Evolutionary conservation across 495 filamentous ascomycete genomes (phyloP).

Genomic region (Viridothelium virens): DNA sequence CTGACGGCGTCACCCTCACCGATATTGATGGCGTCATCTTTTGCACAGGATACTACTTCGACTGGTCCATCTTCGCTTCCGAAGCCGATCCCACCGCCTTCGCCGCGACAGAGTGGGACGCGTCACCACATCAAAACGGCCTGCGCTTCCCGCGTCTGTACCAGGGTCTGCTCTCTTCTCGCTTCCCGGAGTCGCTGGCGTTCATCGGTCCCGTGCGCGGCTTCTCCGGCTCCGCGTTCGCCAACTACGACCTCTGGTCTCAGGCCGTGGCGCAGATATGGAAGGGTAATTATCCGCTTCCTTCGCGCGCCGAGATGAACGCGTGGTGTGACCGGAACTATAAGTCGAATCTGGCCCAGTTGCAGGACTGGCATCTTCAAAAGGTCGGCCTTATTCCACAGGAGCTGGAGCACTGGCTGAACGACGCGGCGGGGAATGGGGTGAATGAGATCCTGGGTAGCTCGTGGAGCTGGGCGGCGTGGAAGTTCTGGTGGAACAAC

Average conservation of each 20-base stretch:
- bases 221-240: conserved; percentile 14
- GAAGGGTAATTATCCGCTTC: conserved; percentile 14
- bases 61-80: conserved; percentile 11
- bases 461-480: conserved; percentile 13
- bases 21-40: conserved; percentile 19
- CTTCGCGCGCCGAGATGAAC: conserved; percentile 13
- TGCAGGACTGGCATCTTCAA: conserved; percentile 10
- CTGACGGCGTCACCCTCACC: conserved; percentile 14
- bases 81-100: conserved; percentile 12
- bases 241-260: conserved; percentile 16
- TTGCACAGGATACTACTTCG: conserved; percentile 18
- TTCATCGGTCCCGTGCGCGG: conserved; percentile 14
- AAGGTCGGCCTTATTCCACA: conserved; percentile 14
- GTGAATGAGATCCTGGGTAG: conserved; percentile 15
- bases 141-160: conserved; percentile 16
- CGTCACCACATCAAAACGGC: conserved; percentile 9
- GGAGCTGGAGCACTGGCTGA: conserved; percentile 10
- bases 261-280: conserved; percentile 21
- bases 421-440: conserved; percentile 11
- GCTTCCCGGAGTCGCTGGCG: conserved; percentile 15
- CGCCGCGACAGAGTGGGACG: conserved; percentile 8
- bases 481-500: conserved; percentile 19
- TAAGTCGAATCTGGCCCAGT: conserved; percentile 3
- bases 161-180: conserved; percentile 16
- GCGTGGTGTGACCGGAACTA: neutral